Base-by-base conservation (phyloP, 805 yeast genomes). In the Cyberlindnera suaveolens region DNA sequence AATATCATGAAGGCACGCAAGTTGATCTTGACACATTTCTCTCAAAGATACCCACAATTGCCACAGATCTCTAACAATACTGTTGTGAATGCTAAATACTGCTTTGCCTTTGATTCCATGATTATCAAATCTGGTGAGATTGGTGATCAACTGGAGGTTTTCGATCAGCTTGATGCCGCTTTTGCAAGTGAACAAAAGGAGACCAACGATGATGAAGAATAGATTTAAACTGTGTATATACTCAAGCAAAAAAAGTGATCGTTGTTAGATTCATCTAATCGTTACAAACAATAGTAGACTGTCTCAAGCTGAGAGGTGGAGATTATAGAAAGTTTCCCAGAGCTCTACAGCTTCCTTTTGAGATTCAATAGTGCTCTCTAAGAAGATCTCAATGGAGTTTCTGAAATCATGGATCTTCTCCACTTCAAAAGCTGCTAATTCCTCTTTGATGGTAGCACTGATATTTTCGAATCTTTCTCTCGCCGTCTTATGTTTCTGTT, bases 331-430 rank as follows among this genome's bases (percentile, higher is more conserved):
- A 0, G 89, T 80, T 61, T 85, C 93, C 87, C 91, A 85, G n/a
- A 82, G 62, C 58, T 85, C 95, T 46, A 85, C 85, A 29, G 84
- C 80, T 61, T 89, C 96, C 65, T 93, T 93, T 64, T 93, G 99
- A 29, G 89, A 74, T 64, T 93, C 99, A 42, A 90, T 85, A 19
- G 93, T 77, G 41, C 93, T 79, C 62, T 93, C 98, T 59, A 95
- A 75, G 56, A 81, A 90, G 11, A 91, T 82, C 63, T 93, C 99
- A 41, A 91, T 85, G 48, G 89, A 77, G 56, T 85, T 85, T 58
- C 96, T 77, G 64, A 91, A 88, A 54, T 90, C 98, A 32, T 76
- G 79, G 31, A 87, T 74, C 54, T 82, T 85, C 44, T 84, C 91
- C 36, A 70, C 67, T 58, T 88, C 96, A 58, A 90, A 87, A 14